Base-by-base conservation (phyloP, 1,284 basidiomycete species). In the Apiotrichum brassicae region DNA sequence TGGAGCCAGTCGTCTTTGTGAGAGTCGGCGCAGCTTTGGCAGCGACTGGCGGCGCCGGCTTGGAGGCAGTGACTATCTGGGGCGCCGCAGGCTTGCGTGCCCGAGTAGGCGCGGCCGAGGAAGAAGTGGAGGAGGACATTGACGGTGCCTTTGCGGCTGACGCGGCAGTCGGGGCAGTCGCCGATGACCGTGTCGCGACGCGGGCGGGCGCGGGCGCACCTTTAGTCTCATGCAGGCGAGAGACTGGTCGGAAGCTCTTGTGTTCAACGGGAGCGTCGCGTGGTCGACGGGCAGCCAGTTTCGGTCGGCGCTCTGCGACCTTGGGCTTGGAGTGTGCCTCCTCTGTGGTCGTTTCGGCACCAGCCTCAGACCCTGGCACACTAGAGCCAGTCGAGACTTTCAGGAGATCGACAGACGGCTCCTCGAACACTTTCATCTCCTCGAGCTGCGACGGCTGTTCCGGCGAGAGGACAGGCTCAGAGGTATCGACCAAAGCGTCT, bases 141-240 rank as follows among this genome's bases (percentile, higher is more conserved):
- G 28, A 11, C 3, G 28, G 28, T 14, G 28, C 28, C 11, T 30
- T 14, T 9, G 28, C 5, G 28, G 28, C 28, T 11, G 28, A 14
- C 28, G 28, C 28, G 28, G 40, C 11, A 14, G 40, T 28, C 3
- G 35, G n/a, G 16, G 25, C 46, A 11, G 34, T 14, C 4, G 6
- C 22, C 18, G 20, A 7, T n/a, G 42, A 16, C 26, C 40, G 25
- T 3, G 46, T 45, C 3, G 51, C 51, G 13, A 56, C 11, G 4
- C 51, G 46, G 8, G 55, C 51, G 2, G 55, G 51, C 4, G 55
- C 55, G 9, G 51, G 51, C 0, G 55, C 55, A 3, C 38, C 46
- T 46, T 56, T 56, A 22, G 18, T 16, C 12, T 49, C 45, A 3
- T 25, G 6, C 2, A n/a, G 4, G 6, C 40, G 40, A 11, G 40